Base-by-base conservation (phyloP, 805 yeast species). In the Blastobotrys terrestris region DNA sequence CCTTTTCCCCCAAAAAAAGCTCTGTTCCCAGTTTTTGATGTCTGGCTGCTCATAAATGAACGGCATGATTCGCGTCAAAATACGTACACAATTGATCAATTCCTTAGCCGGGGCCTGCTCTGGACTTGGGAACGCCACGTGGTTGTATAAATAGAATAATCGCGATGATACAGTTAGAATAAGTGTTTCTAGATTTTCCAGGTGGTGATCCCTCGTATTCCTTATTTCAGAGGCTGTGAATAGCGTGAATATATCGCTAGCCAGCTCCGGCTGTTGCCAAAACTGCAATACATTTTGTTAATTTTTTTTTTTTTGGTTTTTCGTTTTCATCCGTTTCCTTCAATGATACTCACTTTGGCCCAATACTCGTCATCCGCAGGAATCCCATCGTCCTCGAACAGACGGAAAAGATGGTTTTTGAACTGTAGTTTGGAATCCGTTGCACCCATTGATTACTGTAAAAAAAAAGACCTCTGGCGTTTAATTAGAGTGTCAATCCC, bases 21-120 rank as follows among this genome's bases (percentile, higher is more conserved):
- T 61, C 41, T 60, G 58, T 49, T 65, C 70, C 60, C 67, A 67
- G 11, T 68, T 67, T 50, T 60, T 71, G 58, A 60, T 69, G 14
- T 18, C 35, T 7, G 50, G 39, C 46, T 57, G 72, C 67, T 90
- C 96, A 61, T 77, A 86, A 4, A 84, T 63, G 46, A 80, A 76
- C 0, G 97, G 97, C 18, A 86, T 56, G 2, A 86, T 51, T 55
- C 80, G 77, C 2, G 87, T 79, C 42, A 91, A 66, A 3, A 85
- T 65, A 39, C 96, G 75, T 4, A 84, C 60, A 60, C 88, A 81
- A 54, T 81, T 84, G 46, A 85, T 67, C 8, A 83, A 61, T 56
- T 79, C 69, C n/a, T 53, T 55, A 1, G 62, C 51, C 14, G 71
- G 67, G 49, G 68, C 58, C 19, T 51, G 31, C 16, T 60, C 48